Base-by-base conservation (phyloP, 257 asterid genomes). In the Nicotiana sylvestris region DNA sequence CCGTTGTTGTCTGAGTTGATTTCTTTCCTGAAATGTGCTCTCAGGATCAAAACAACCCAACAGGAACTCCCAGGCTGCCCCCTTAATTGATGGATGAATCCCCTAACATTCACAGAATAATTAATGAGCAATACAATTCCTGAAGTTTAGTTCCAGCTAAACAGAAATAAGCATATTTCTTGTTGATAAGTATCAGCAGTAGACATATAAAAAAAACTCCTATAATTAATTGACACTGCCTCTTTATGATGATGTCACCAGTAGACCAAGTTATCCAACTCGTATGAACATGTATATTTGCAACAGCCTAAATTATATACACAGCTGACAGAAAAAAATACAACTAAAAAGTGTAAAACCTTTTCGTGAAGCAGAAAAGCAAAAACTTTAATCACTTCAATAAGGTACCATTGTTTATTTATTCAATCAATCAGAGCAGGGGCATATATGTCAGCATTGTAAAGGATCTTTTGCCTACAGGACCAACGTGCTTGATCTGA, bases 41-140 rank as follows among this genome's bases (percentile, higher is more conserved):
- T 88, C 89, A 81, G 99, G 98, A 85, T 95, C 97, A 93, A 76
- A 95, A 89, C 98, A 92, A 64, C 99, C 99, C 90, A 95, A 86
- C 88, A 95, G 87, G 85, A 95, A 95, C 86, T 95, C 98, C 99
- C 99, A 95, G 76, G 90, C 99, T 25, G 84, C 97, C 82, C 98
- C 98, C 88, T 95, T 95, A 82, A 95, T 89, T 53, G 95, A 89
- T 80, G 99, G 99, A 91, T 95, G 99, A 82, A 95, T 88, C 60
- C 98, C 99, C 99, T 95, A 85, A 80, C 58, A 21, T 43, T 80
- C 67, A 82, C 83, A 57, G 60, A 66, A 51, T 68, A 77, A 78
- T 82, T 77, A 83, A 81, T 86, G 66, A 90, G 82, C 84, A 77
- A 35, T 39, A 77, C 65, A 27, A 35, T 66, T 80, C 37, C 49